Evolutionary conservation across 257 asterid species (phyloP).

Genomic region (Lycium barbarum): DNA sequence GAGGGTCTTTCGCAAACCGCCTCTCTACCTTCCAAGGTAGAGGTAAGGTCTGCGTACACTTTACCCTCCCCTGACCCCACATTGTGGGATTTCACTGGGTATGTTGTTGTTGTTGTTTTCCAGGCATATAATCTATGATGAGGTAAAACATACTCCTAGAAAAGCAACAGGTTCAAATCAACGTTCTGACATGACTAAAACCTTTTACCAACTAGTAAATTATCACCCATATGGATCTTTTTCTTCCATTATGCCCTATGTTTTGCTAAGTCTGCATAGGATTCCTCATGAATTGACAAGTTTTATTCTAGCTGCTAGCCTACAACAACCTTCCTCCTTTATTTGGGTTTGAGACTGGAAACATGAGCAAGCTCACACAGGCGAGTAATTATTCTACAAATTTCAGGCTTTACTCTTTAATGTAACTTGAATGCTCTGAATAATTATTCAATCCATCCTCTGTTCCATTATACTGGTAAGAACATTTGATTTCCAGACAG

Average conservation of each 20-base stretch:
- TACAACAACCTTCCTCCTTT: background rate
- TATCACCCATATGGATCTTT: background rate
- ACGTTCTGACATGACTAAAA: no score
- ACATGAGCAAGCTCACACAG: background rate
- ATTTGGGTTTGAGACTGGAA: background rate
- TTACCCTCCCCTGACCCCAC: no score
- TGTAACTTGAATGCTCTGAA: background rate
- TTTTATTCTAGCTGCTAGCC: background rate
- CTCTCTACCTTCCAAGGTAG: no score
- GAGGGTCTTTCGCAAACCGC: no score
- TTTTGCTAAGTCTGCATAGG: no score
- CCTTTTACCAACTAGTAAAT: no score
- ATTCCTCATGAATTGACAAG: background rate
- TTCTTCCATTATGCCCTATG: background rate
- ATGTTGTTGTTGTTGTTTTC: no score
- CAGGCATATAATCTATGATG: no score
- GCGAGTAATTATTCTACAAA: background rate
- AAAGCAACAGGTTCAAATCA: no score
- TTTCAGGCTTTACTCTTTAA: background rate
- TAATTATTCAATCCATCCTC: background rate
- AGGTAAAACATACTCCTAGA: no score
- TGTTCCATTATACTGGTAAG: conserved; percentile 15
- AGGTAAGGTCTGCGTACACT: no score
- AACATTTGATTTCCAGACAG: background rate
- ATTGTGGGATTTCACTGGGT: no score